Evolutionary conservation across 1,284 basidiomycete genomes (phyloP), one percentile per base, ranked within the genome.

Genomic region (Coniferiporia sulphurascens): DNA sequence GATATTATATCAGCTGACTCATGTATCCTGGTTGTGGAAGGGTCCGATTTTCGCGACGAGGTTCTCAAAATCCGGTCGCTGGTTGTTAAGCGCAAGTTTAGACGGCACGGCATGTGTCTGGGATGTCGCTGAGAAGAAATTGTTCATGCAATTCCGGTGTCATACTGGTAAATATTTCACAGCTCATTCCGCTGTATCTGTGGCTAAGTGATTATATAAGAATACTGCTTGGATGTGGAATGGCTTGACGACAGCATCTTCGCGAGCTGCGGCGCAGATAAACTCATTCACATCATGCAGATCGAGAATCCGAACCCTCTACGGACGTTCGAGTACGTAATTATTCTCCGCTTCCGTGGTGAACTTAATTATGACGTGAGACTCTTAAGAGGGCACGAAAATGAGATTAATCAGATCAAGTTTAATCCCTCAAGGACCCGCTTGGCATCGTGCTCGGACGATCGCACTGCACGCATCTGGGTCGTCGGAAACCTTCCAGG

Each of bases 361-460:
- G 12, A 19, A 36, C 10, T 48, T 34, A 22, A 43, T 19, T 41
- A 27, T 35, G 12, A 15, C 15, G 15, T 41, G 38, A 8, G 38
- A 12, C 22, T 46, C 55, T 55, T 36, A 59, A 91, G 88, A 46
- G 90, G 88, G 0, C 91, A 93, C 65, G 76, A 74, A 27, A 82
- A 85, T 62, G 91, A 93, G 70, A 80, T 93, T 64, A 93, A 91
- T 66, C 84, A 87, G 68, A 79, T 93, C 61, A 86, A 85, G 68
- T 83, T 81, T 67, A 89, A 88, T 62, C 76, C 83, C 12, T 76
- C 80, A 36, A 75, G 78, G 36, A 89, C 86, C 22, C 78, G 81
- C 54, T 68, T 93, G 52, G 90, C 89, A 38, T 88, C 90, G 1
- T 89, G 88, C 69, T 89, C 89, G 0, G 91, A 93, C 67, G 91